Conservation (phyloP, 495 filamentous ascomycete species). For the Lasiosphaeriaceae sp. region DNA sequence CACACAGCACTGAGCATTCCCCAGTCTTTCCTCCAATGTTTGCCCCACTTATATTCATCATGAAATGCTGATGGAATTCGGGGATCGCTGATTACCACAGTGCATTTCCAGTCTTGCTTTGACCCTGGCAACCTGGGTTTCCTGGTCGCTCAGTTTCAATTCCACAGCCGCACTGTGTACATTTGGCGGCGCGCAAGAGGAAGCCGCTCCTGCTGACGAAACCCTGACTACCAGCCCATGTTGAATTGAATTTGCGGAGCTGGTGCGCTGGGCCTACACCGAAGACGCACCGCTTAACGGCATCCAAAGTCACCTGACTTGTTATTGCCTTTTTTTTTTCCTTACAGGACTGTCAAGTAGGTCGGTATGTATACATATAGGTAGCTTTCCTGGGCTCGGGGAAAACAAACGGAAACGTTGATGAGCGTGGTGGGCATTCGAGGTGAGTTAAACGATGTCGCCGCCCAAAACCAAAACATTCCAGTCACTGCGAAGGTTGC, state of each 20-base stretch:
- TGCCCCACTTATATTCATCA: constrained; percentile 3
- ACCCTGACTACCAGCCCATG: too few species aligned
- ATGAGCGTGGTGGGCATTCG: too few species aligned
- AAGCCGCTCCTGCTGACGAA: constrained; percentile 16
- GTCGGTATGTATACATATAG: too few species aligned
- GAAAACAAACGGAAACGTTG: background rate
- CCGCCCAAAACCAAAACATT: constrained; percentile 6
- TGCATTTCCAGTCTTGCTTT: constrained; percentile 8
- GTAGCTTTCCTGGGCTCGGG: background rate
- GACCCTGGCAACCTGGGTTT: constrained; percentile 7
- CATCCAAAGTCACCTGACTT: background rate
- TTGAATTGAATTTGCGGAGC: background rate
- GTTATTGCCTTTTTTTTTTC: too few species aligned
- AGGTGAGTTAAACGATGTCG: too few species aligned
- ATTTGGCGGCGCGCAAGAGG: background rate
- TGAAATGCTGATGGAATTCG: background rate
- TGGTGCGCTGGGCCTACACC: background rate
- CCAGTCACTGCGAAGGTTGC: constrained; percentile 17
- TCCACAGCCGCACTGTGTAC: constrained; percentile 12
- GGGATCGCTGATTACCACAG: constrained; percentile 8
- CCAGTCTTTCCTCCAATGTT: background rate
- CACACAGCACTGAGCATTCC: constrained; percentile 15
- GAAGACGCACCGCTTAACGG: background rate
- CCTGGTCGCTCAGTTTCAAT: constrained; percentile 3
- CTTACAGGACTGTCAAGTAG: too few species aligned